These are phyloP conservation scores for Bonia amplexicaulis DNA, from an alignment of 176 grass and related monocot genomes.

Conservation along the genomic window DNA sequence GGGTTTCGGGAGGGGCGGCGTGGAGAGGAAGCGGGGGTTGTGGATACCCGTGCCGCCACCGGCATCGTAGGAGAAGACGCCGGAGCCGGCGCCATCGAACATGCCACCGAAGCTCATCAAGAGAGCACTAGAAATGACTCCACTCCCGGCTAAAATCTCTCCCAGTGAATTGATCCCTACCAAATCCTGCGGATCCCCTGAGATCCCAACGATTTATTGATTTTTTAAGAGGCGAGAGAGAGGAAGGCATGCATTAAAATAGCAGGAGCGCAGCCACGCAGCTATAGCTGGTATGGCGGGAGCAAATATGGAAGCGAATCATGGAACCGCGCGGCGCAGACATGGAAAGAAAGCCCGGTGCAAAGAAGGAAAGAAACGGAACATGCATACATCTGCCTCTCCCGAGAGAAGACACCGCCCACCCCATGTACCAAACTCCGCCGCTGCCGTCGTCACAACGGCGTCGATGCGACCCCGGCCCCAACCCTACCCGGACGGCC, in stretches of 20 bases:
- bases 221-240: conserved; percentile 14
- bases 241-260: conserved; percentile 38
- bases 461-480: conserved; percentile 3
- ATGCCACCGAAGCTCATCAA: conserved; percentile 90
- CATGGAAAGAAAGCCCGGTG: background rate
- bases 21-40: conserved; percentile 33
- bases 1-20: conserved; percentile 29
- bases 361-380: background rate
- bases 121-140: background rate
- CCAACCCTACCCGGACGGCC: background rate
- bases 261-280: background rate
- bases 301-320: conserved; percentile 44
- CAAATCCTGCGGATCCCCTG: conserved; percentile 16
- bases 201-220: conserved; percentile 39
- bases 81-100: conserved; percentile 69
- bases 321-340: background rate
- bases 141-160: conserved; percentile 27
- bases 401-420: background rate
- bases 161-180: conserved; percentile 13
- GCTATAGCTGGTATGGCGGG: background rate
- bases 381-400: background rate
- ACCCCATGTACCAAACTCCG: background rate
- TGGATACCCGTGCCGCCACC: conserved; percentile 19
- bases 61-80: conserved; percentile 57
- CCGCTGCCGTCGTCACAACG: conserved; percentile 10